Conservation (phyloP, 176 grass and related monocot species). For the Aegilops bicornis region DNA sequence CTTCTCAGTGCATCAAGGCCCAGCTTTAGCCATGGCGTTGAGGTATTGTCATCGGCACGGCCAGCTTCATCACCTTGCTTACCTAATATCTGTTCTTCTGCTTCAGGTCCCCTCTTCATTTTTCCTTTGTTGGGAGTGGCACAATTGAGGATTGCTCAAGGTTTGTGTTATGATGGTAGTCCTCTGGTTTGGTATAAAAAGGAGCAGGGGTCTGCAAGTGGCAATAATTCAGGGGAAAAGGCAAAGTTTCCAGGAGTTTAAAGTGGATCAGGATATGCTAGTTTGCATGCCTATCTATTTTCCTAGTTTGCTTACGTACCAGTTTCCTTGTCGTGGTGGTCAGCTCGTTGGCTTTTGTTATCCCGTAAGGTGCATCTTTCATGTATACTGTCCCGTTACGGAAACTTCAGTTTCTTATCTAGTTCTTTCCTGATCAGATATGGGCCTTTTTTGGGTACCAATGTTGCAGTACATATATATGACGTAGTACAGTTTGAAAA, state of each 20-base stretch:
- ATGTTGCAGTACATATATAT: neutral
- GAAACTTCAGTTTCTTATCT: constrained; percentile 38
- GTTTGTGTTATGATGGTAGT: constrained; percentile 33
- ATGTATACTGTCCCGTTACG: constrained; percentile 29
- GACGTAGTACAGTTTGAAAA: no score
- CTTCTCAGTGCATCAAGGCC: constrained; percentile 29
- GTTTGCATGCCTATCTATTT: constrained; percentile 39
- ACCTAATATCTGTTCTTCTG: constrained; percentile 31
- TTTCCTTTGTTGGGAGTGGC: constrained; percentile 31
- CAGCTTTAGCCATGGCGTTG: constrained; percentile 59
- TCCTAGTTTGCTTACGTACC: neutral
- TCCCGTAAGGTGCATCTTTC: constrained; percentile 32
- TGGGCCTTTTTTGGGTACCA: constrained; percentile 18
- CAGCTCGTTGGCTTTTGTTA: constrained; percentile 50
- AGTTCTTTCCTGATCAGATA: constrained; percentile 34
- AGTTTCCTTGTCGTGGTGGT: constrained; percentile 35
- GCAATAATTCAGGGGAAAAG: constrained; percentile 69
- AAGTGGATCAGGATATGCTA: constrained; percentile 52
- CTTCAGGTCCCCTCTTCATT: constrained; percentile 50
- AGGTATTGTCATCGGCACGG: constrained; percentile 27
- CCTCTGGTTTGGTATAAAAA: constrained; percentile 67
- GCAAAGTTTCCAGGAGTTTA: constrained; percentile 37
- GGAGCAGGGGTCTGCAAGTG: constrained; percentile 43
- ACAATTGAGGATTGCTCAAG: constrained; percentile 37
- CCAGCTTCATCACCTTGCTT: constrained; percentile 21